Conservation (phyloP, 2,329 filamentous ascomycete species). For the Diaporthe capsici region DNA sequence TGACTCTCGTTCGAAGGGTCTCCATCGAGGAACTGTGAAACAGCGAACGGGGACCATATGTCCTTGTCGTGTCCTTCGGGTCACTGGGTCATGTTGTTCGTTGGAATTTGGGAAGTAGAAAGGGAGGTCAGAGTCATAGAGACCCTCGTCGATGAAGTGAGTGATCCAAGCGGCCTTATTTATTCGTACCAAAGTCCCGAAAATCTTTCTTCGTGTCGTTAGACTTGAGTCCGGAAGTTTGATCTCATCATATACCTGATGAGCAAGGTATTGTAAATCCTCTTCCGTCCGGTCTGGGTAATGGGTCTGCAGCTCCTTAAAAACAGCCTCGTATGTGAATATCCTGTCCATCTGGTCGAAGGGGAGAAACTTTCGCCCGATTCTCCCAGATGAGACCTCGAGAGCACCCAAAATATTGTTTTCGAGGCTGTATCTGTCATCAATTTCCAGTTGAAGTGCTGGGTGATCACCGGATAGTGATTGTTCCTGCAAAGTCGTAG, state of each 20-base stretch:
- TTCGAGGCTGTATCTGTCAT: background rate
- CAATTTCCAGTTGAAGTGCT: background rate
- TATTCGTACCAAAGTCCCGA: conserved; percentile 20
- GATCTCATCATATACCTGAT: conserved; percentile 3
- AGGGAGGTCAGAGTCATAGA: conserved; percentile 27
- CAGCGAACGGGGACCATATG: background rate
- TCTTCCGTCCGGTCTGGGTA: background rate
- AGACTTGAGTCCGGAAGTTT: background rate
- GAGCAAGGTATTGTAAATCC: background rate
- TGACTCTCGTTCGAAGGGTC: background rate
- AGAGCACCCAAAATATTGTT: background rate
- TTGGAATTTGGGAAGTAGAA: conserved; percentile 8
- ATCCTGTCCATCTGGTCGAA: conserved; percentile 44
- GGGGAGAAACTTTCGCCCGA: conserved; percentile 5
- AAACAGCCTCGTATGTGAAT: conserved; percentile 50
- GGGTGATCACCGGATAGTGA: background rate
- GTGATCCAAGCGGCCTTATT: background rate
- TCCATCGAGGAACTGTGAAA: conserved; percentile 2
- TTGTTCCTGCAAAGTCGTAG: background rate
- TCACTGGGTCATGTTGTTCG: background rate
- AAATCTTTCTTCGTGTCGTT: conserved; percentile 28
- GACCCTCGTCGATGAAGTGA: conserved; percentile 5
- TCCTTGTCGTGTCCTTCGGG: background rate
- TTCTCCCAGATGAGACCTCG: background rate
- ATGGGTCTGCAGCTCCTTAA: conserved; percentile 39